Evolutionary conservation across 139 green algal genomes (phyloP).

Genomic region (Auxenochlorella pyrenoidosa): DNA sequence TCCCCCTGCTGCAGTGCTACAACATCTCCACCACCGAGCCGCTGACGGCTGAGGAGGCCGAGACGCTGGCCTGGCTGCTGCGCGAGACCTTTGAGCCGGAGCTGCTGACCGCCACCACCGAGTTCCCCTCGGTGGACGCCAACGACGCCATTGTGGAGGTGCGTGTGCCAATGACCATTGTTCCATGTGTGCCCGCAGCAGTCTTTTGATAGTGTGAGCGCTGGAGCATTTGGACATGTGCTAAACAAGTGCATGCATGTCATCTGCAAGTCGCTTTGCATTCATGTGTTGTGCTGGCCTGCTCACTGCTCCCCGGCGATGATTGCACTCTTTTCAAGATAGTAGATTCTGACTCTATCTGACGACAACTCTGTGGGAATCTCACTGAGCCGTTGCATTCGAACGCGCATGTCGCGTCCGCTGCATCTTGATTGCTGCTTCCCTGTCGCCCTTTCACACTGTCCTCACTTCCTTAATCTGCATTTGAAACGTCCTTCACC

Average conservation of each 20-base stretch:
- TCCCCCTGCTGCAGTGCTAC: constrained; percentile 82
- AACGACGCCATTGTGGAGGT: constrained; percentile 63
- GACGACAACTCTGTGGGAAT: constrained; percentile 32
- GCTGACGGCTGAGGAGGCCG: constrained; percentile 73
- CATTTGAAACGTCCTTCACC: too few species aligned
- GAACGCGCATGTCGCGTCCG: neutral
- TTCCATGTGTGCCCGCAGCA: too few species aligned
- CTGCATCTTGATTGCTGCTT: too few species aligned
- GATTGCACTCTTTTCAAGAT: constrained; percentile 21
- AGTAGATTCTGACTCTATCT: constrained; percentile 31
- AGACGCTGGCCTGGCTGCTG: constrained; percentile 92
- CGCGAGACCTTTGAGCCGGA: constrained; percentile 97
- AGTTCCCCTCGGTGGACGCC: constrained; percentile 42
- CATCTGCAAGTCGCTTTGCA: too few species aligned
- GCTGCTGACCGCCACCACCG: constrained; percentile 68
- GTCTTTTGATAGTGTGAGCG: neutral
- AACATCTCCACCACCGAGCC: constrained; percentile 83
- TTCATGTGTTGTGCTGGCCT: too few species aligned
- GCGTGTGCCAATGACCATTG: neutral
- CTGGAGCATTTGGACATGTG: neutral
- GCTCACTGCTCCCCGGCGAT: neutral
- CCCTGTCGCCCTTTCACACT: too few species aligned
- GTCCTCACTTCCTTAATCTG: too few species aligned
- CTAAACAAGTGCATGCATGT: too few species aligned
- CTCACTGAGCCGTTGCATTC: constrained; percentile 16